Base-by-base conservation (phyloP, 129 eudicot genomes). In the Deinandra increscens region DNA sequence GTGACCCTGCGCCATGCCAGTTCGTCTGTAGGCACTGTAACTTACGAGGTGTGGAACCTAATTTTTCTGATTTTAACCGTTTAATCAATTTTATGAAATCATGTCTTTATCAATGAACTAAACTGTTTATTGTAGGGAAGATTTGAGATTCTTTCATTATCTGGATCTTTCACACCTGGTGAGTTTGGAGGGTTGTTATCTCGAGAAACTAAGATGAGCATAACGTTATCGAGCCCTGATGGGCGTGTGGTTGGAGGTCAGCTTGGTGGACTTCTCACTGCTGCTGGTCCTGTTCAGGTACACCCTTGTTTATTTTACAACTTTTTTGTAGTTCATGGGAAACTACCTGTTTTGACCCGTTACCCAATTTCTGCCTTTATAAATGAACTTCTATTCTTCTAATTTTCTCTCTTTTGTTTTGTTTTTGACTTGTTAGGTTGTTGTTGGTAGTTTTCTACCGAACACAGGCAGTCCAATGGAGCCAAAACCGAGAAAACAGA, bases 211-310 rank as follows among this genome's bases (percentile, higher is more conserved):
- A 86, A 88, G 34, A 63, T 91, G 87, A 86, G 86, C 73, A 84
- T 88, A 11, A 73, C 86, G 50, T 68, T 91, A 67, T 76, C 87
- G 12, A 80, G 92, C 42, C 81, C 91, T 1, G 86, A 86, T 81
- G 96, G 96, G 6, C 85, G 87, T 33, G 85, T 91, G 5, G 84
- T 88, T n/a, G 97, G 96, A 0, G 97, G 97, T 43, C 68, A 79
- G 20, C 83, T 91, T 75, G 88, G 89, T 4, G 97, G 97, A 62
- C 45, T 80, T 39, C 81, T 89, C 41, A 71, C 79, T 5, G 96
- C 96, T 20, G 97, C 94, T 53, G 74, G 87, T 74, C 87, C 91
- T 13, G 89, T 88, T 45, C 89, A 86, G 94, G 97, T 85, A 73
- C n/a, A 46, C 48, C 10, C 59, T 33, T 44, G 20, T 73, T 69